Evolutionary conservation across 192 early-diverging fungal genomes (phyloP).

Genomic region (Funneliformis geosporum): DNA sequence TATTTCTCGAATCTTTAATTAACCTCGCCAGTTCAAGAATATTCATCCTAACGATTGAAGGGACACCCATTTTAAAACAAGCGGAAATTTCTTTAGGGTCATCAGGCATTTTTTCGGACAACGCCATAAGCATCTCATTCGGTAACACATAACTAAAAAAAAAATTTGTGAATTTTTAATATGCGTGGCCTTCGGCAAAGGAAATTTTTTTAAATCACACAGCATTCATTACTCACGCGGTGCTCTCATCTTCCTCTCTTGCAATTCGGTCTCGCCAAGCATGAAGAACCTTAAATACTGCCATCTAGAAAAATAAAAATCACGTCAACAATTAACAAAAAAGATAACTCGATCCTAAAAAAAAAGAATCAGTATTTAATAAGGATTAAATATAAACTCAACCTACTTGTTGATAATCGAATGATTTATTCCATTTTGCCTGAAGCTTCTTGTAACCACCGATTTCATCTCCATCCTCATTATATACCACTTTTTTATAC

Average conservation of each 20-base stretch:
- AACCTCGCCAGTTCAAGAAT: slow-evolving; percentile 66
- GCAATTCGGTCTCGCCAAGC: slow-evolving; percentile 90
- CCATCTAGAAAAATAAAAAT: slow-evolving; percentile 48
- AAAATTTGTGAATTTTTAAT: not conserved
- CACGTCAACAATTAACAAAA: not conserved
- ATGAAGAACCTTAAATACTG: slow-evolving; percentile 87
- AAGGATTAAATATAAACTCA: too few species aligned
- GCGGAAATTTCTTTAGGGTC: slow-evolving; percentile 67
- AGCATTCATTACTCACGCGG: slow-evolving; percentile 18
- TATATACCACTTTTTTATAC: slow-evolving; percentile 86
- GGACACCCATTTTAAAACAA: slow-evolving; percentile 75
- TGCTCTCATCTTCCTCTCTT: slow-evolving; percentile 90
- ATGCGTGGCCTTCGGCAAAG: not conserved
- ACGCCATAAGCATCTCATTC: slow-evolving; percentile 80
- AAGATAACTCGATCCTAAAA: not conserved
- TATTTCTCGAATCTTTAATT: not conserved
- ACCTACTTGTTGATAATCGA: slow-evolving; percentile 54
- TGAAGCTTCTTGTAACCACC: slow-evolving; percentile 77
- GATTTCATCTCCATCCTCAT: slow-evolving; percentile 75
- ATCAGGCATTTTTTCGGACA: slow-evolving; percentile 74
- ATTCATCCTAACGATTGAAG: slow-evolving; percentile 84
- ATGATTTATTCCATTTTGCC: slow-evolving; percentile 59
- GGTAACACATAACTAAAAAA: slow-evolving; percentile 78
- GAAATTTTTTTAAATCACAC: not conserved
- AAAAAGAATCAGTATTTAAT: not conserved